Conservation (phyloP, 129 eudicot genomes). For the Chrysanthemum lavandulifolium region DNA sequence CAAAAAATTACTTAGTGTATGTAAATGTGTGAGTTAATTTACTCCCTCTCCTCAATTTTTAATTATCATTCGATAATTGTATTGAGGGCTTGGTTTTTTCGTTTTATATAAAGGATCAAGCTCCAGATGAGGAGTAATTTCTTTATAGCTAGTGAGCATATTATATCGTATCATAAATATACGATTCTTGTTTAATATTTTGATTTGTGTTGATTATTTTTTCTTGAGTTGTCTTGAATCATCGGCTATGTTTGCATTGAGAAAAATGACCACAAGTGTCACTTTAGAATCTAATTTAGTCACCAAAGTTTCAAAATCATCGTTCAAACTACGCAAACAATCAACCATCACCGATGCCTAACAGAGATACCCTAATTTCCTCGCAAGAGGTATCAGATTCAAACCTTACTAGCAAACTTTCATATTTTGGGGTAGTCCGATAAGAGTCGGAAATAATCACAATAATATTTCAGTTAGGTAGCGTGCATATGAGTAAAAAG, state of each 20-base stretch:
- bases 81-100: slow-evolving; percentile 38
- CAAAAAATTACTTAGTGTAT: not conserved
- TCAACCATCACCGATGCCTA: not conserved
- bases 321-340: too few species aligned
- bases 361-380: too few species aligned
- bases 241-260: not conserved
- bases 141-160: not conserved
- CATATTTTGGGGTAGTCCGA: too few species aligned
- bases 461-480: too few species aligned
- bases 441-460: too few species aligned
- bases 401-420: too few species aligned
- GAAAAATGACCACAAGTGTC: too few species aligned
- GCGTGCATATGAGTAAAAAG: too few species aligned
- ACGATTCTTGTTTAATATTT: not conserved
- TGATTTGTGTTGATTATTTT: not conserved
- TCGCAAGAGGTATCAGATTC: too few species aligned
- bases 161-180: not conserved
- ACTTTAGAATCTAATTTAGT: not conserved
- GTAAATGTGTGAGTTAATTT: slow-evolving; percentile 14
- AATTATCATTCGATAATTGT: slow-evolving; percentile 8
- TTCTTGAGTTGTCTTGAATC: not conserved
- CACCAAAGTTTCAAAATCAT: not conserved
- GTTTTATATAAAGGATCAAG: slow-evolving; percentile 51
- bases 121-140: slow-evolving; percentile 32
- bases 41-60: slow-evolving; percentile 13